phyloP scores from a whole-genome alignment of 2,329 filamentous ascomycete genomes.

The Ilyonectria mors-panacis region DNA sequence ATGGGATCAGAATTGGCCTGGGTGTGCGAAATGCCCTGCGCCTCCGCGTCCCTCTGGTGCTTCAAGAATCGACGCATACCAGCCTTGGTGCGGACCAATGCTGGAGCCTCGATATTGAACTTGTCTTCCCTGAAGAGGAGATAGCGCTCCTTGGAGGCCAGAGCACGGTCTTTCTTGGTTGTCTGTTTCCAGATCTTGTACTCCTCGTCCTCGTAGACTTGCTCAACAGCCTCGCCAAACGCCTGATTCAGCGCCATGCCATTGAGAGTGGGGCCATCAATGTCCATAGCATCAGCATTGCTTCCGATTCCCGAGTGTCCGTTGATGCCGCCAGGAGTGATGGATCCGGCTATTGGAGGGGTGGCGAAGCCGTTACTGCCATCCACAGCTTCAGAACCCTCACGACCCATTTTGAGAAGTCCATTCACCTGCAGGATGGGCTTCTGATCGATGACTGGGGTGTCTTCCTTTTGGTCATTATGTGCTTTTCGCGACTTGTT shows the following conservation, averaged over 20 bases:
- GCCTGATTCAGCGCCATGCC: constrained; percentile 75
- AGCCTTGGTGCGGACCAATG: constrained; percentile 85
- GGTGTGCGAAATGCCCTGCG: constrained; percentile 57
- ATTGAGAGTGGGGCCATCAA: constrained; percentile 82
- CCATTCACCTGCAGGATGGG: constrained; percentile 78
- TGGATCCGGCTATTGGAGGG: constrained; percentile 80
- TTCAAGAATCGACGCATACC: constrained; percentile 92
- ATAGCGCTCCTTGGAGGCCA: constrained; percentile 87
- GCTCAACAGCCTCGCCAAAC: constrained; percentile 77
- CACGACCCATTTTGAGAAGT: constrained; percentile 69
- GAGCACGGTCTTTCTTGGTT: constrained; percentile 94
- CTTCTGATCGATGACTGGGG: constrained; percentile 82
- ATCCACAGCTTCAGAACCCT: constrained; percentile 85
- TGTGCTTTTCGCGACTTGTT: constrained; percentile 84
- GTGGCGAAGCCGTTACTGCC: constrained; percentile 90
- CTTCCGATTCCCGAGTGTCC: constrained; percentile 77
- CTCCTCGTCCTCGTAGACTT: constrained; percentile 90
- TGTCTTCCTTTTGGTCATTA: constrained; percentile 82
- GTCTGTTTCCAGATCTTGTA: constrained; percentile 99
- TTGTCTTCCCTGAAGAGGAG: constrained; percentile 88
- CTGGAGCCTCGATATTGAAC: constrained; percentile 89
- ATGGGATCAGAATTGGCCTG: constrained; percentile 55
- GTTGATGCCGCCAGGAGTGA: constrained; percentile 82
- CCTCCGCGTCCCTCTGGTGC: constrained; percentile 79
- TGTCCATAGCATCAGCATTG: constrained; percentile 88